These are phyloP conservation scores for Cladosporium colombiae DNA, from an alignment of 2,329 filamentous ascomycete genomes.

Conservation along the genomic window DNA sequence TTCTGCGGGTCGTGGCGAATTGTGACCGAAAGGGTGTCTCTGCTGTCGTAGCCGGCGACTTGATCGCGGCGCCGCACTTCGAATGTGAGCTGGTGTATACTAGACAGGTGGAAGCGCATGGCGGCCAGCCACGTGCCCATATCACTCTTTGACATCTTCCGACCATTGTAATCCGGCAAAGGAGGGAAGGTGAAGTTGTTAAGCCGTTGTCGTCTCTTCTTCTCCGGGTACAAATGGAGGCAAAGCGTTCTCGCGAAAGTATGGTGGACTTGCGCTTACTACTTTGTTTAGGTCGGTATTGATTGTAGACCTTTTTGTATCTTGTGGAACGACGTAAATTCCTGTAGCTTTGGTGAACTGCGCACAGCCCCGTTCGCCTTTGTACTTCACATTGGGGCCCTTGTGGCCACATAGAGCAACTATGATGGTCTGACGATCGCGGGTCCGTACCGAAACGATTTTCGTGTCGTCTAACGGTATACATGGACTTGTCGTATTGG, in stretches of 20 bases:
- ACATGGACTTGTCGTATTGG: too few relatives aligned
- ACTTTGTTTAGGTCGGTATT: too few relatives aligned
- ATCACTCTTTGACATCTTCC: not conserved
- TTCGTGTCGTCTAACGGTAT: too few relatives aligned
- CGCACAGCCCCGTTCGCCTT: too few relatives aligned
- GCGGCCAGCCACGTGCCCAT: not conserved
- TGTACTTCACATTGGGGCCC: too few relatives aligned
- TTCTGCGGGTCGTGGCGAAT: not conserved
- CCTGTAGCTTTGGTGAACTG: too few relatives aligned
- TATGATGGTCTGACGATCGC: too few relatives aligned
- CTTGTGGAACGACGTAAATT: too few relatives aligned
- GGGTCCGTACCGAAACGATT: too few relatives aligned
- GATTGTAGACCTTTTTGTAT: too few relatives aligned
- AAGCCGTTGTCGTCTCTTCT: not conserved
- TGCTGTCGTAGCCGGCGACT: not conserved
- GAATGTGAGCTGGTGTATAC: not conserved
- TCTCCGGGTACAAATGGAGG: not conserved
- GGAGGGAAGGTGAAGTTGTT: not conserved
- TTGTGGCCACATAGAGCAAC: too few relatives aligned
- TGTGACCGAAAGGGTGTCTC: not conserved
- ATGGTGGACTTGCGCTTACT: too few relatives aligned
- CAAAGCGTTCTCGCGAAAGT: conserved; percentile 11
- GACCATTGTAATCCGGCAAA: not conserved
- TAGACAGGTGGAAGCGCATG: not conserved
- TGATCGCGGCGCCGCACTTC: not conserved